Conservation (phyloP, 2,329 filamentous ascomycete species). For the Penicillium sp. region DNA sequence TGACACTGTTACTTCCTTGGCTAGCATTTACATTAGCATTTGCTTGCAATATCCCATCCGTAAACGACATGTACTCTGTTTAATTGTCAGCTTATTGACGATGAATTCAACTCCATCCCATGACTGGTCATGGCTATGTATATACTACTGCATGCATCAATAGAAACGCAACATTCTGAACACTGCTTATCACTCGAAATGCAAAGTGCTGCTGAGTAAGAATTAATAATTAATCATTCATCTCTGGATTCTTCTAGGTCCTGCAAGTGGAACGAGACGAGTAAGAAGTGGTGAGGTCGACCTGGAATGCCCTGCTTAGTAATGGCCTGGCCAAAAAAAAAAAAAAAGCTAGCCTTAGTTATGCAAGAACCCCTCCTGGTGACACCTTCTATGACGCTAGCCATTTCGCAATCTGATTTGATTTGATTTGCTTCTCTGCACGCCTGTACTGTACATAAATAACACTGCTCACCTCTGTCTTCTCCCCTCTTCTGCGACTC, state of each 20-base stretch:
- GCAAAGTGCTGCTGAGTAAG: too few species aligned
- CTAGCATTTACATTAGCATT: slow-evolving; percentile 14
- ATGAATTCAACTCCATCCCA: not conserved
- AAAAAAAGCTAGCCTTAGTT: too few species aligned
- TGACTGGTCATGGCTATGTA: not conserved
- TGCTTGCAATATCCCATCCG: not conserved
- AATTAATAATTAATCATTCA: not conserved
- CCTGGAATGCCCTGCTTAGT: not conserved
- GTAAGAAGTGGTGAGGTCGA: too few species aligned
- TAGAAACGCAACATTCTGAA: not conserved
- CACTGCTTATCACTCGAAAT: too few species aligned
- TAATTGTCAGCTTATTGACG: too few species aligned
- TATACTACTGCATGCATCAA: not conserved
- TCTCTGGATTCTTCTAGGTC: too few species aligned
- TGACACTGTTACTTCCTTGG: slow-evolving; percentile 8
- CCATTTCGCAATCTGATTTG: not conserved
- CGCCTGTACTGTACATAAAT: slow-evolving; percentile 1
- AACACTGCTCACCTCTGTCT: too few species aligned
- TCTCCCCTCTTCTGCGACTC: too few species aligned
- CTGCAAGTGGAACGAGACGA: too few species aligned
- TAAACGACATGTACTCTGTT: too few species aligned
- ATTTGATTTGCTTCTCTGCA: not conserved
- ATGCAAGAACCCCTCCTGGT: too few species aligned
- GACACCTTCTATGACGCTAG: not conserved
- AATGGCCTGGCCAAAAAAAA: too few species aligned